Conservation (phyloP, 2,329 filamentous ascomycete species). For the Aspergillus quadricinctus region DNA sequence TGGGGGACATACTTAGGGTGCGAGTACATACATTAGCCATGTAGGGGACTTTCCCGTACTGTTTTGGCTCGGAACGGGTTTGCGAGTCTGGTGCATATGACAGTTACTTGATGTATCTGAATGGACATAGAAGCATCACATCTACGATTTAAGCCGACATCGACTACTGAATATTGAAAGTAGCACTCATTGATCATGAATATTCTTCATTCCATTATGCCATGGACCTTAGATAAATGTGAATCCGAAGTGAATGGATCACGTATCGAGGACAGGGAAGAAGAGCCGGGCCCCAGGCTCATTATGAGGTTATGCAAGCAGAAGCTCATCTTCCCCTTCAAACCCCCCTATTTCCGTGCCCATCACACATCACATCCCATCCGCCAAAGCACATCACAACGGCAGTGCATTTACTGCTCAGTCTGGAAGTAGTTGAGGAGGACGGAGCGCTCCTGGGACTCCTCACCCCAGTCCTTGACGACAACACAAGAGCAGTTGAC, state of each 20-base stretch:
- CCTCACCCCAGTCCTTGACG: slow-evolving; percentile 99
- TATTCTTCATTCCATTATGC: background rate
- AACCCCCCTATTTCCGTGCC: background rate
- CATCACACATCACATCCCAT: slow-evolving; percentile 12
- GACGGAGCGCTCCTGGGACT: slow-evolving; percentile 97
- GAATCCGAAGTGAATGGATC: background rate
- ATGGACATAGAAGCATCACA: background rate
- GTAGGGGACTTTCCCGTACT: background rate
- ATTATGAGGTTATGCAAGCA: background rate
- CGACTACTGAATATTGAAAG: background rate
- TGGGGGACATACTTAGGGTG: background rate
- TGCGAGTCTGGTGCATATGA: background rate
- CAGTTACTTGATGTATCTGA: background rate
- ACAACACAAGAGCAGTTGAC: slow-evolving; percentile 99
- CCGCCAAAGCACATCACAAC: slow-evolving; percentile 8
- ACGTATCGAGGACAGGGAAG: background rate
- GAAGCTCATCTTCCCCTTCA: background rate
- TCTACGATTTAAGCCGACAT: background rate
- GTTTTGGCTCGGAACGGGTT: background rate
- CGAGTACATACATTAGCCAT: background rate
- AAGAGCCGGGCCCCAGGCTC: background rate
- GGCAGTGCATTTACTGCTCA: slow-evolving; percentile 43
- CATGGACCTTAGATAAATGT: background rate
- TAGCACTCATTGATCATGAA: background rate
- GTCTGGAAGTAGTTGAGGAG: slow-evolving; percentile 99